Evolutionary conservation across 768 basidiomycete genomes (phyloP).

Genomic region (Amanita molliuscula): DNA sequence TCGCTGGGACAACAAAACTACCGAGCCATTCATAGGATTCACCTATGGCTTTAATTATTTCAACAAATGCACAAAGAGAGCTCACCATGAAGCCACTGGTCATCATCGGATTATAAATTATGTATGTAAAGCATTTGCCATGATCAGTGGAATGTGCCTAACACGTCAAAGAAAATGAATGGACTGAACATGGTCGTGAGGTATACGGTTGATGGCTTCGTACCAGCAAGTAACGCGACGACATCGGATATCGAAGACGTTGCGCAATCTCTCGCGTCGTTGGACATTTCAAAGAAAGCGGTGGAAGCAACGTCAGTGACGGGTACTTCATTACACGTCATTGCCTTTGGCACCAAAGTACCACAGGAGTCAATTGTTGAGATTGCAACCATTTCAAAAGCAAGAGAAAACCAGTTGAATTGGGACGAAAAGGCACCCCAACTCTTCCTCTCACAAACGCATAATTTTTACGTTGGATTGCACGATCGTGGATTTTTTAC

Average conservation of each 20-base stretch:
- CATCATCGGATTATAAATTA: constrained; percentile 58
- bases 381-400: constrained; percentile 31
- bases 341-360: constrained; percentile 19
- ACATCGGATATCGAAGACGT: constrained; percentile 20
- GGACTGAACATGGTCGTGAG: constrained; percentile 49
- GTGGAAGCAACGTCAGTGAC: constrained; percentile 9
- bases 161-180: constrained; percentile 36
- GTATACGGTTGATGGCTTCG: constrained; percentile 36
- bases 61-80: constrained; percentile 29
- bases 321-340: constrained; percentile 9
- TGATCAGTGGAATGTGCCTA: neutral
- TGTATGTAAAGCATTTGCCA: constrained; percentile 27
- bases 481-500: constrained; percentile 47
- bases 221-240: neutral
- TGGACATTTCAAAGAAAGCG: constrained; percentile 12
- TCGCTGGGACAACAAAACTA: constrained; percentile 3
- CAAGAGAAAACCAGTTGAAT: constrained; percentile 23
- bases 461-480: constrained; percentile 46
- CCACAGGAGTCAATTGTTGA: constrained; percentile 35
- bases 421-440: constrained; percentile 60
- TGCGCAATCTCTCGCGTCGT: constrained; percentile 19
- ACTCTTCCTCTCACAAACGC: constrained; percentile 59
- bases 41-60: constrained; percentile 58
- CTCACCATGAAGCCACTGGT: constrained; percentile 40
- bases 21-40: constrained; percentile 20